A percentile compares a stretch with the other conserved stretches of the same genome.
phyloP scores from a whole-genome alignment of 257 asterid species.

The Galeopsis tetrahit region DNA sequence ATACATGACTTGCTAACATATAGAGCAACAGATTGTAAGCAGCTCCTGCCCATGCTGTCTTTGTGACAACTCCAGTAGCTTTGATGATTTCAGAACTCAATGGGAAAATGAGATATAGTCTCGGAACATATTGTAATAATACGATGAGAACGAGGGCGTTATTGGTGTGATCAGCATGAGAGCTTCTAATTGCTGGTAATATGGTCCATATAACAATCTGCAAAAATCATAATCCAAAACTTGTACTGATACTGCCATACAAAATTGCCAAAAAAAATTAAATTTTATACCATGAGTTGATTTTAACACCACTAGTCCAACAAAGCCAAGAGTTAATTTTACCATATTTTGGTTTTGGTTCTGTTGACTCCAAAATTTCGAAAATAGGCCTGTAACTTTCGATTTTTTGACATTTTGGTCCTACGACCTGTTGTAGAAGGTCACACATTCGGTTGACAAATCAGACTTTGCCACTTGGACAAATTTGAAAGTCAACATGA shows the following conservation, averaged over 20 bases:
- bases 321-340: neutral
- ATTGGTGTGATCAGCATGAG: constrained; percentile 80
- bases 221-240: constrained; percentile 23
- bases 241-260: neutral
- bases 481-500: no score
- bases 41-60: constrained; percentile 94
- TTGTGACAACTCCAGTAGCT: constrained; percentile 88
- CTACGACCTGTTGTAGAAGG: no score
- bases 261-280: neutral
- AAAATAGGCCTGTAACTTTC: no score
- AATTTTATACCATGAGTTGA: neutral
- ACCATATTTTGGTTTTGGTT: no score
- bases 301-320: neutral
- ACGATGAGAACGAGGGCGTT: constrained; percentile 69
- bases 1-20: constrained; percentile 89
- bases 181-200: constrained; percentile 78
- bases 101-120: constrained; percentile 83
- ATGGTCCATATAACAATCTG: constrained; percentile 91
- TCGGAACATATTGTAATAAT: constrained; percentile 69
- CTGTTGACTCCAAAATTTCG: no score
- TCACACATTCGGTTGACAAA: no score
- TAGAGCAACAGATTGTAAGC: constrained; percentile 79
- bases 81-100: constrained; percentile 79
- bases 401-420: no score
- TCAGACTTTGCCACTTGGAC: no score